These are phyloP conservation scores for Dioszegia aurantiaca DNA, from an alignment of 768 basidiomycete genomes.

Conservation along the genomic window DNA sequence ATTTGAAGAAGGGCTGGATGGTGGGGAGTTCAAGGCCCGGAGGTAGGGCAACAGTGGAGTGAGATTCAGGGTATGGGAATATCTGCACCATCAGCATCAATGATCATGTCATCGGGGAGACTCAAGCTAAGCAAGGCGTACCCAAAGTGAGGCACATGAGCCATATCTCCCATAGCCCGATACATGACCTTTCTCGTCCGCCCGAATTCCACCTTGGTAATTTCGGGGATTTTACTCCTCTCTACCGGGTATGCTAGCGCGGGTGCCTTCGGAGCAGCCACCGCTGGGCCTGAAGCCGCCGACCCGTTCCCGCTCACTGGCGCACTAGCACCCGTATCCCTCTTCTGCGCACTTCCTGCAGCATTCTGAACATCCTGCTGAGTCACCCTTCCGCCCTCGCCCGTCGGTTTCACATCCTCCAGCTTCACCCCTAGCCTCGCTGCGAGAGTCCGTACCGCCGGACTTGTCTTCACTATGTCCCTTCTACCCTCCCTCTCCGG, in stretches of 20 bases:
- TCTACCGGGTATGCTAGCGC: neutral
- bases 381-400: constrained; percentile 34
- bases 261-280: neutral
- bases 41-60: constrained; percentile 41
- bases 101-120: no score
- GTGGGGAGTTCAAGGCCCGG: constrained; percentile 23
- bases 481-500: neutral
- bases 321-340: no score
- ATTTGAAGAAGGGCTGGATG: neutral
- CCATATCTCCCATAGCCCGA: constrained; percentile 34
- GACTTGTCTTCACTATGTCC: constrained; percentile 32
- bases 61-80: constrained; percentile 43
- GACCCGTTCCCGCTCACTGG: no score
- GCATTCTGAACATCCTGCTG: constrained; percentile 30
- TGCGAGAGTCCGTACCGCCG: constrained; percentile 42
- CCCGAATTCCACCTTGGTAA: constrained; percentile 40
- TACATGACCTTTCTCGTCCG: constrained; percentile 46
- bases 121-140: constrained; percentile 16
- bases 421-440: constrained; percentile 31
- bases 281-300: no score
- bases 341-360: neutral
- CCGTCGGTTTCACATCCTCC: constrained; percentile 22
- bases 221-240: constrained; percentile 12
- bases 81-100: constrained; percentile 23
- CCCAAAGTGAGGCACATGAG: constrained; percentile 46